Conservation (phyloP, 1,139 yeast genomes). For the Taiozyma sp. region DNA sequence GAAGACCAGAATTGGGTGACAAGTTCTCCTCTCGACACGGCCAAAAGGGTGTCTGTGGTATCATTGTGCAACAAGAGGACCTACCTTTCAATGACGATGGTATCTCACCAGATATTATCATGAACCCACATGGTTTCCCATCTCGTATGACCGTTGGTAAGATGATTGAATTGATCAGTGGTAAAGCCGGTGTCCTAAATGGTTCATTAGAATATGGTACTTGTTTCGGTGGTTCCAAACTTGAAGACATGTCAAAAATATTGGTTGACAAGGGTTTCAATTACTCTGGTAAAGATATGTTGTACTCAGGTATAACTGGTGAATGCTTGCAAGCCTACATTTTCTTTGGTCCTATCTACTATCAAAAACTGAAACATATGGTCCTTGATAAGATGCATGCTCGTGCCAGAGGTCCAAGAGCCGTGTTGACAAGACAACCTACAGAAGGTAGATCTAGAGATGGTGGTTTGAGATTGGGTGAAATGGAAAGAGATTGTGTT, state of each 20-base stretch:
- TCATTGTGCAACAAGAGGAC: conserved; percentile 93
- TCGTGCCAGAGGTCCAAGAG: conserved; percentile 98
- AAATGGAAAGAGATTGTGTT: conserved; percentile 99
- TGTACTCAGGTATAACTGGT: conserved; percentile 97
- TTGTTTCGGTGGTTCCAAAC: conserved; percentile 94
- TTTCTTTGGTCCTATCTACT: conserved; percentile 97
- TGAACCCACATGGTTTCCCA: conserved; percentile 99
- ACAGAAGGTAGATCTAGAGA: conserved; percentile 99
- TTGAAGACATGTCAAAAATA: conserved; percentile 93
- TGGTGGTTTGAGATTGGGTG: conserved; percentile 98
- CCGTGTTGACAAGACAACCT: conserved; percentile 96
- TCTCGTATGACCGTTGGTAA: conserved; percentile 99
- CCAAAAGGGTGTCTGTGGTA: conserved; percentile 98
- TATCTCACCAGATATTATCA: conserved; percentile 87
- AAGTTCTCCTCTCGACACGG: conserved; percentile 97
- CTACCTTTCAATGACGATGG: conserved; percentile 93
- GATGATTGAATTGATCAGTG: conserved; percentile 93
- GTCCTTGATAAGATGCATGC: conserved; percentile 99
- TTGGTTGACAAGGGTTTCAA: conserved; percentile 88
- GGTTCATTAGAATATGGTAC: conserved; percentile 95
- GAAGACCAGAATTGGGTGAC: conserved; percentile 98
- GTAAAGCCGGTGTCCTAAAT: conserved; percentile 94
- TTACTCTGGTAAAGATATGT: conserved; percentile 96
- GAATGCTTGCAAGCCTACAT: conserved; percentile 96
- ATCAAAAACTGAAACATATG: conserved; percentile 98